Evolutionary conservation across 768 basidiomycete species (phyloP).

Genomic region (Russula vinacea): DNA sequence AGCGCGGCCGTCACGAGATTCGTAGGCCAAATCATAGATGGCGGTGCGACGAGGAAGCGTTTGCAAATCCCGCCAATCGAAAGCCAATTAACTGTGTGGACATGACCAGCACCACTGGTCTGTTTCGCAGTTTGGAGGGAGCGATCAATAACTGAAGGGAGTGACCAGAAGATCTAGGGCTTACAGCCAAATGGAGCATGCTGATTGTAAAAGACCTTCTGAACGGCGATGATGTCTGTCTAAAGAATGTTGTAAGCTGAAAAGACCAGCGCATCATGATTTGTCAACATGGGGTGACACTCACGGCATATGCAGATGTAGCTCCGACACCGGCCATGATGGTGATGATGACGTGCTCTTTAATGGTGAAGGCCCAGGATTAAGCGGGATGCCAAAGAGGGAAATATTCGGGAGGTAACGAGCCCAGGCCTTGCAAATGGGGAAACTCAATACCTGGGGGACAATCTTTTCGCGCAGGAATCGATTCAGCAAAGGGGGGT

Average conservation of each 20-base stretch:
- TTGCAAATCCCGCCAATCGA: constrained; percentile 45
- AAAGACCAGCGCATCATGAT: background rate
- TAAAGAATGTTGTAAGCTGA: background rate
- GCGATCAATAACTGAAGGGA: background rate
- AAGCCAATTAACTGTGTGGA: constrained; percentile 45
- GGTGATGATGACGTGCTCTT: constrained; percentile 60
- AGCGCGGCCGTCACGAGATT: constrained; percentile 45
- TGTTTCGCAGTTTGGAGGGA: background rate
- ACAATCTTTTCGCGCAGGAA: constrained; percentile 42
- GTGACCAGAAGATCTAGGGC: background rate
- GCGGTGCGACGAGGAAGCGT: constrained; percentile 45
- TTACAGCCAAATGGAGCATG: constrained; percentile 37
- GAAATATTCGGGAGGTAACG: constrained; percentile 49
- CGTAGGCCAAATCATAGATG: constrained; percentile 47
- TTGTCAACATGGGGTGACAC: background rate
- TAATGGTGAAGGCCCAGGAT: constrained; percentile 74
- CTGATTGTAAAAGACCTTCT: constrained; percentile 46
- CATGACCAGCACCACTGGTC: constrained; percentile 43
- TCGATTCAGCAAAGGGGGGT: constrained; percentile 10
- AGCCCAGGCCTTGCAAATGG: constrained; percentile 60
- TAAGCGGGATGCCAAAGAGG: constrained; percentile 51
- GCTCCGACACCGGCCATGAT: constrained; percentile 44
- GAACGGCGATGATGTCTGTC: constrained; percentile 48
- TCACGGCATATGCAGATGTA: constrained; percentile 37
- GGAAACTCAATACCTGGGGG: constrained; percentile 67